Evolutionary conservation across 2,329 filamentous ascomycete species (phyloP).

Genomic region (Cladosporium sphaerospermum): DNA sequence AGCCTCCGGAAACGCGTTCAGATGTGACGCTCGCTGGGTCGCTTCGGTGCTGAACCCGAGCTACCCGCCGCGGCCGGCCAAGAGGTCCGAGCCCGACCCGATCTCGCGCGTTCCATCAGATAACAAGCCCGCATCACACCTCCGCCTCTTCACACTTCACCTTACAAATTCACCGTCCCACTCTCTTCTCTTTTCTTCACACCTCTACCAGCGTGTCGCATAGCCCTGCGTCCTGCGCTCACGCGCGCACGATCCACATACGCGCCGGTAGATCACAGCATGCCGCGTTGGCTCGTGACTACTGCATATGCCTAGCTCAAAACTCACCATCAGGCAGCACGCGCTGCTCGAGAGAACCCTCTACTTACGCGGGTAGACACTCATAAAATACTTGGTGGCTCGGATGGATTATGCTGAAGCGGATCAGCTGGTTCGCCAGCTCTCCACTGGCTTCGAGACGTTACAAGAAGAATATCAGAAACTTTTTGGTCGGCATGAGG

Average conservation of each 20-base stretch:
- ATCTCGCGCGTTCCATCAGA: background rate
- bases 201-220: background rate
- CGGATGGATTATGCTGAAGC: conserved; percentile 5
- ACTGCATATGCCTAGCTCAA: conserved; percentile 1
- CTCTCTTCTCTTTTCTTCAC: background rate
- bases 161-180: conserved; percentile 2
- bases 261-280: conserved; percentile 7
- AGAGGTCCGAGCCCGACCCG: background rate
- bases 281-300: conserved; percentile 3
- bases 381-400: background rate
- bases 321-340: background rate
- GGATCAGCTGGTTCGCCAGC: conserved; percentile 32
- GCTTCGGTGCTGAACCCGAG: too few species aligned
- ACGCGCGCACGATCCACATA: background rate
- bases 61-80: too few species aligned
- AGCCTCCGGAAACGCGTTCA: conserved; percentile 8
- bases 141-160: conserved; percentile 5
- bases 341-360: too few species aligned
- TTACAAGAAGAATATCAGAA: conserved; percentile 43
- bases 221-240: background rate
- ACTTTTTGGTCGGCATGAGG: conserved; percentile 38
- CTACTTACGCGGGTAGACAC: background rate
- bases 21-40: conserved; percentile 1
- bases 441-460: conserved; percentile 40
- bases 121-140: background rate